Conservation (phyloP, 2,329 filamentous ascomycete species). For the Pseudocercospora fuligena region DNA sequence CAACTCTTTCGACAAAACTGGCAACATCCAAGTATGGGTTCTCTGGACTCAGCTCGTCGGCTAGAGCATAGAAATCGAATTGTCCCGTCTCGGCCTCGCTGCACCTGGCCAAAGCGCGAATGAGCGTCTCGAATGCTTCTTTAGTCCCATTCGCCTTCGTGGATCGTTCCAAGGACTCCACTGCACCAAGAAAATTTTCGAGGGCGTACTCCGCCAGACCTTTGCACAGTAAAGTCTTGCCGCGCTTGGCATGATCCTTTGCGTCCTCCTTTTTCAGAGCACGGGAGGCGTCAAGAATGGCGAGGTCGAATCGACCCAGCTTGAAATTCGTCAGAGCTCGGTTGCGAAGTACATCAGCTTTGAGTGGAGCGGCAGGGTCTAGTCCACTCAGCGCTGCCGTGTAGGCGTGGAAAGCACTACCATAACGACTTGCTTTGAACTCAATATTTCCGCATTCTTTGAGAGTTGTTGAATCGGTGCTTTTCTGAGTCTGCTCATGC, state of each 20-base stretch:
- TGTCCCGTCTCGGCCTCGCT: slow-evolving; percentile 27
- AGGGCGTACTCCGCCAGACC: slow-evolving; percentile 35
- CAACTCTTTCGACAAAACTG: neutral
- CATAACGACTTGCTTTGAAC: neutral
- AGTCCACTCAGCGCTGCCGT: neutral
- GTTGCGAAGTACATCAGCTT: slow-evolving; percentile 31
- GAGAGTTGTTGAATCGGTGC: neutral
- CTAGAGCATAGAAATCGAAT: slow-evolving; percentile 33
- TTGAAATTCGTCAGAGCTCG: slow-evolving; percentile 28
- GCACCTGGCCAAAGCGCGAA: neutral
- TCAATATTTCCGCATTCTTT: neutral
- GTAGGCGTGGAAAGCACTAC: neutral
- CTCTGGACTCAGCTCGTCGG: slow-evolving; percentile 1
- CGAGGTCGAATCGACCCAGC: slow-evolving; percentile 29
- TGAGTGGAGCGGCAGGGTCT: neutral
- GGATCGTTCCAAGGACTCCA: slow-evolving; percentile 17
- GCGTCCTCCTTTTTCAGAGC: neutral
- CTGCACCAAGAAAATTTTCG: slow-evolving; percentile 21
- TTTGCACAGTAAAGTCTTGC: slow-evolving; percentile 33
- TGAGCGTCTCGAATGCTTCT: neutral
- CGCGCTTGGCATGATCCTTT: slow-evolving; percentile 6
- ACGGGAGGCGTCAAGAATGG: slow-evolving; percentile 26
- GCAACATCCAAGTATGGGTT: neutral
- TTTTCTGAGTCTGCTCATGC: neutral
- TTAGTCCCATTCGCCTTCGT: slow-evolving; percentile 19